Conservation (phyloP, 345 rosid genomes). For the Nephelium lappaceum region DNA sequence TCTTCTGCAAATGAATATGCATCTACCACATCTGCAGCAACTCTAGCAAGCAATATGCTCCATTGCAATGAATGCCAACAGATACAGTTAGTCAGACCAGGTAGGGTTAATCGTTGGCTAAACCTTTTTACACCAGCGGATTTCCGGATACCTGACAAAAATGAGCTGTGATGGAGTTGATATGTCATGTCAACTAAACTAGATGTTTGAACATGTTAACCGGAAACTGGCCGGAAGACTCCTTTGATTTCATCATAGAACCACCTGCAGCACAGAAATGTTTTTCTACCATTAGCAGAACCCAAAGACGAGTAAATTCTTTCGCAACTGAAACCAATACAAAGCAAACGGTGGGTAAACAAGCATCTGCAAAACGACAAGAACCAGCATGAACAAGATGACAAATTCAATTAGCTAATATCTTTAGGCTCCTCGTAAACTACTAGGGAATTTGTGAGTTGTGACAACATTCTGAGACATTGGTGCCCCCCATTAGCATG, state of each 20-base stretch:
- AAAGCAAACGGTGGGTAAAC: neutral
- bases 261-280: constrained; percentile 53
- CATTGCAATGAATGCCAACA: neutral
- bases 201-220: constrained; percentile 30
- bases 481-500: too few species aligned
- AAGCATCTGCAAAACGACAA: neutral
- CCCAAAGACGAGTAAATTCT: neutral
- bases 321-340: neutral
- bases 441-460: too few species aligned
- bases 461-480: too few species aligned
- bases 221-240: constrained; percentile 55
- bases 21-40: neutral
- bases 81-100: neutral
- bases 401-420: too few species aligned
- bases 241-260: constrained; percentile 63
- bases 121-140: neutral
- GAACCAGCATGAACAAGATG: neutral
- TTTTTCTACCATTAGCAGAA: neutral
- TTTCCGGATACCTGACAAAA: constrained; percentile 29
- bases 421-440: too few species aligned
- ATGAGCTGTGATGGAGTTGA: constrained; percentile 12
- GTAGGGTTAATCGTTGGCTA: neutral
- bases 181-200: neutral
- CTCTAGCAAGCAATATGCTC: neutral
- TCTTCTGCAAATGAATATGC: neutral